A percentile compares a stretch with the other conserved stretches of the same genome.
Evolutionary conservation across 2,329 filamentous ascomycete genomes (phyloP).

Genomic region (Aspergillus sergii): DNA sequence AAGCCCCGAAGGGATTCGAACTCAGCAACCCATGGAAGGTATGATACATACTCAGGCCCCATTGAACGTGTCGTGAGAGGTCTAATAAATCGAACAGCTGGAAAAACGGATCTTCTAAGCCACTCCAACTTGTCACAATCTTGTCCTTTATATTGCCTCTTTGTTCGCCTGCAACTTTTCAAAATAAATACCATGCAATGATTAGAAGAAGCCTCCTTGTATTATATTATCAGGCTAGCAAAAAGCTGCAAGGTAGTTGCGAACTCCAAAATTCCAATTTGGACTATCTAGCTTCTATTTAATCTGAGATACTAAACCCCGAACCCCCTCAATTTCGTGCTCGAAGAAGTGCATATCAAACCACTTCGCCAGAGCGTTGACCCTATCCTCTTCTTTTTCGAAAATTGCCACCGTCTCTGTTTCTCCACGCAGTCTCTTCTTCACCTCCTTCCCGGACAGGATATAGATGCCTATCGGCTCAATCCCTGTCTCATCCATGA

Average conservation of each 20-base stretch:
- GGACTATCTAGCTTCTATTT: slow-evolving; percentile 20
- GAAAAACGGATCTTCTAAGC: slow-evolving; percentile 44
- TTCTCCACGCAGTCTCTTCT: slow-evolving; percentile 56
- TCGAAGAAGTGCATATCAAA: slow-evolving; percentile 57
- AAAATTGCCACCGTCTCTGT: slow-evolving; percentile 53
- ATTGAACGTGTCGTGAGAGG: background rate
- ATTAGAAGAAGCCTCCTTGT: slow-evolving; percentile 23
- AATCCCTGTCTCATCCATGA: slow-evolving; percentile 51
- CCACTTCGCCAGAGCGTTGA: slow-evolving; percentile 53
- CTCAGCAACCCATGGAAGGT: slow-evolving; percentile 70
- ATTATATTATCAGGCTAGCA: slow-evolving; percentile 19
- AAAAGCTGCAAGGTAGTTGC: slow-evolving; percentile 10
- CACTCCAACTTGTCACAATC: slow-evolving; percentile 23
- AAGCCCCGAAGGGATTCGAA: slow-evolving; percentile 65
- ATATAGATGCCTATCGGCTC: slow-evolving; percentile 57
- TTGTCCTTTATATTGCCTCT: slow-evolving; percentile 25
- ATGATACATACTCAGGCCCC: slow-evolving; percentile 21
- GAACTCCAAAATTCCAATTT: background rate
- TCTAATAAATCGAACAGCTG: slow-evolving; percentile 35
- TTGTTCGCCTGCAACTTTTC: slow-evolving; percentile 20
- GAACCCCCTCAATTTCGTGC: slow-evolving; percentile 55
- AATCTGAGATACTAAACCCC: slow-evolving; percentile 53
- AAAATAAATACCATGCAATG: slow-evolving; percentile 23
- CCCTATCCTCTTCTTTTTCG: slow-evolving; percentile 56
- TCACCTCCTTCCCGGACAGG: slow-evolving; percentile 55